Evolutionary conservation across 495 filamentous ascomycete genomes (phyloP).

Genomic region (Parmelia sp.): DNA sequence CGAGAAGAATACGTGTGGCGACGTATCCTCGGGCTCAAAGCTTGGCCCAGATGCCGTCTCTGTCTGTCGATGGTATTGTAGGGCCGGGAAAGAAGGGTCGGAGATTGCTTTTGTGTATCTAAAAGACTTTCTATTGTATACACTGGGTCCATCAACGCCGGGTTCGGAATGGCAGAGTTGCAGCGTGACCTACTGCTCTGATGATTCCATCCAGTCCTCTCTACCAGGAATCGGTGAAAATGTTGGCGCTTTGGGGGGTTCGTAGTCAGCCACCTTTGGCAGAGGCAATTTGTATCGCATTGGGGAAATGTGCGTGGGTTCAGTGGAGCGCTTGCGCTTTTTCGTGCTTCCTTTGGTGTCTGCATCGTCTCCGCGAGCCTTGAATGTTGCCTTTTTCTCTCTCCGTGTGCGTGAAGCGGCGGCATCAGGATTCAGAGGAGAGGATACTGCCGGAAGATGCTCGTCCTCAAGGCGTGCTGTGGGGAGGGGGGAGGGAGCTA

Average conservation of each 20-base stretch:
- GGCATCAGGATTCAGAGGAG: slow-evolving; percentile 56
- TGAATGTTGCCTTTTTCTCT: slow-evolving; percentile 64
- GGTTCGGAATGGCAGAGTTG: too few species aligned
- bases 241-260: slow-evolving; percentile 48
- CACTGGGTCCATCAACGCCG: slow-evolving; percentile 32
- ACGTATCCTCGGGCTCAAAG: slow-evolving; percentile 88
- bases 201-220: slow-evolving; percentile 41
- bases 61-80: slow-evolving; percentile 81
- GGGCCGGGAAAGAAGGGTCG: slow-evolving; percentile 76
- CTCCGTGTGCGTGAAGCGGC: slow-evolving; percentile 33
- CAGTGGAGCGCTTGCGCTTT: slow-evolving; percentile 40
- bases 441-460: slow-evolving; percentile 48
- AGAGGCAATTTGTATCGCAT: slow-evolving; percentile 53
- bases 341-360: slow-evolving; percentile 39
- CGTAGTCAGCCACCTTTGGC: slow-evolving; percentile 53
- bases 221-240: slow-evolving; percentile 44
- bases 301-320: slow-evolving; percentile 35
- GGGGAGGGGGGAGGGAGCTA: slow-evolving; percentile 42
- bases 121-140: slow-evolving; percentile 85
- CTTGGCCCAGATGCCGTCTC: slow-evolving; percentile 76
- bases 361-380: slow-evolving; percentile 67
- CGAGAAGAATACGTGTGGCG: slow-evolving; percentile 67
- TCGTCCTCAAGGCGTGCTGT: slow-evolving; percentile 46
- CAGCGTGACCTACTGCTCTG: slow-evolving; percentile 53
- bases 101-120: slow-evolving; percentile 88